Percentiles rank a stretch among this genome's conserved stretches.
Evolutionary conservation across 164 flowering plant genomes (phyloP).

Genomic region (Malania oleifera): DNA sequence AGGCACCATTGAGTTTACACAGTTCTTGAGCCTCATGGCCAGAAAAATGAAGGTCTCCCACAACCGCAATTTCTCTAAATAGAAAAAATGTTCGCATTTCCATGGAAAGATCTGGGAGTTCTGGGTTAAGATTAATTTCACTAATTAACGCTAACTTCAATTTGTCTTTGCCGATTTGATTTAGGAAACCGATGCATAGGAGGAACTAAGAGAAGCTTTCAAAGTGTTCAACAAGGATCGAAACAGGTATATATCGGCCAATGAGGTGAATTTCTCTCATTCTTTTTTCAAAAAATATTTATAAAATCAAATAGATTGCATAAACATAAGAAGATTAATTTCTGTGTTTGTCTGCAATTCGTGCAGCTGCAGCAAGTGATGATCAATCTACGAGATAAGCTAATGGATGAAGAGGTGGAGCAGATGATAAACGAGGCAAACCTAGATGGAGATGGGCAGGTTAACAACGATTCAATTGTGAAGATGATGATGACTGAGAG

Average conservation of each 20-base stretch:
- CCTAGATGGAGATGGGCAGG: constrained; percentile 74
- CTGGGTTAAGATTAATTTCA: too few species aligned
- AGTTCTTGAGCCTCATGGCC: constrained; percentile 73
- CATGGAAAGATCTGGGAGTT: too few species aligned
- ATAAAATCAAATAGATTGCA: too few species aligned
- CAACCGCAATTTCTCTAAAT: too few species aligned
- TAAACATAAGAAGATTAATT: not conserved
- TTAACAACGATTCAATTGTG: constrained; percentile 63
- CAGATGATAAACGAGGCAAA: constrained; percentile 85
- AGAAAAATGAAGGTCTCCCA: constrained; percentile 67
- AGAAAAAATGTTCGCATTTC: too few species aligned
- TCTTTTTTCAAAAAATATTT: not conserved
- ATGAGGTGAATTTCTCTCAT: constrained; percentile 39
- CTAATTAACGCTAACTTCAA: too few species aligned
- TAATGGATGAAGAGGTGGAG: constrained; percentile 67
- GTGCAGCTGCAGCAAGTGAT: constrained; percentile 67
- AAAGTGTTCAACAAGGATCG: constrained; percentile 84
- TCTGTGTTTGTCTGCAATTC: not conserved
- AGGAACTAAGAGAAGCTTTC: constrained; percentile 79
- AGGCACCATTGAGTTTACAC: constrained; percentile 74
- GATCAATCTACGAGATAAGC: constrained; percentile 67
- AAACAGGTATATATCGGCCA: constrained; percentile 70
- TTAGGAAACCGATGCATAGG: constrained; percentile 72
- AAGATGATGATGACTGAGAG: constrained; percentile 57
- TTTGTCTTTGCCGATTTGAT: not conserved